Conservation (phyloP, 371 early-diverging fungal genomes). For the Nematocida displodere region DNA sequence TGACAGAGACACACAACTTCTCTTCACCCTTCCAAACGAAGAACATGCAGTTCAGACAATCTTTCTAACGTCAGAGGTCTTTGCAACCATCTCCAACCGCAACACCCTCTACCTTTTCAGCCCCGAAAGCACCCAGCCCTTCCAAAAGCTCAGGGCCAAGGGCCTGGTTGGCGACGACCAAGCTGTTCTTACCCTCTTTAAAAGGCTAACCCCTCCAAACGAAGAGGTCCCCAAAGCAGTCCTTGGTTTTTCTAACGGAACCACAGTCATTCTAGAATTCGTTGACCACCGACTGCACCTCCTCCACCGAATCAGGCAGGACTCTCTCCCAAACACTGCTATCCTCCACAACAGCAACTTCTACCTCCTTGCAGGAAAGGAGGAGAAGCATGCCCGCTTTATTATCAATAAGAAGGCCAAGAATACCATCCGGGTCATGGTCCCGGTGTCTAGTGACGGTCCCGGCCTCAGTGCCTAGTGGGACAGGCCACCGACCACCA, state of each 20-base stretch:
- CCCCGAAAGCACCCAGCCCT: background rate
- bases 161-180: background rate
- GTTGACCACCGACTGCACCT: too few relatives aligned
- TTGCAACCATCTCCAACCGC: constrained; percentile 4
- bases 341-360: background rate
- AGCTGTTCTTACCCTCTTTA: background rate
- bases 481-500: too few relatives aligned
- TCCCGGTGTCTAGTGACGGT: too few relatives aligned
- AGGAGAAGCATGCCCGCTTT: constrained; percentile 35
- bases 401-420: constrained; percentile 15
- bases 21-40: constrained; percentile 10
- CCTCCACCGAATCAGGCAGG: constrained; percentile 2
- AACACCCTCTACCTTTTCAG: constrained; percentile 17
- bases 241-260: constrained; percentile 18
- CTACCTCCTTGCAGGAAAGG: constrained; percentile 32
- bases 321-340: background rate
- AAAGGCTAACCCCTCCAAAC: background rate
- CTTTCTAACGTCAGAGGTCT: background rate
- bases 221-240: background rate
- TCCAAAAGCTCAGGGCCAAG: background rate
- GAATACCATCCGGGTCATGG: background rate
- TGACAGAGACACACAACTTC: constrained; percentile 35
- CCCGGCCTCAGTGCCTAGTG: too few relatives aligned
- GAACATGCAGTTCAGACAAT: constrained; percentile 1
- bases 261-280: background rate